phyloP scores from a whole-genome alignment of 805 yeast genomes.

The Nakazawaea ernobii region DNA sequence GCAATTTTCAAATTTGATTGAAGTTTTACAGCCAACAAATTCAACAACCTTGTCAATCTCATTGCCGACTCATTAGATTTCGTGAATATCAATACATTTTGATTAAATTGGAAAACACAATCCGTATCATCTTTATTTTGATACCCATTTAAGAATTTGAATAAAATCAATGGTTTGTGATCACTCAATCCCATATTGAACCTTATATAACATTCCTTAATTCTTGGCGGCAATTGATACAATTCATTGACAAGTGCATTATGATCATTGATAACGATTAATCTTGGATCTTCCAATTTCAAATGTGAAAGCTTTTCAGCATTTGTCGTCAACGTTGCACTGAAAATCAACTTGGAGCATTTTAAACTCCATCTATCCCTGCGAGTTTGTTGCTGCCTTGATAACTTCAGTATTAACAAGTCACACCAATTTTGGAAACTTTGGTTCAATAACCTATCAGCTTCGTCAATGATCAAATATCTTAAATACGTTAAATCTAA shows the following conservation, averaged over 20 bases:
- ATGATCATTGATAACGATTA: constrained; percentile 65
- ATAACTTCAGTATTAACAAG: constrained; percentile 37
- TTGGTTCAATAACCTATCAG: constrained; percentile 78
- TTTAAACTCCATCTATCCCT: constrained; percentile 29
- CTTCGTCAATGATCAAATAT: constrained; percentile 73
- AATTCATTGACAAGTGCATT: constrained; percentile 43
- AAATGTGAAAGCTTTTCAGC: constrained; percentile 78
- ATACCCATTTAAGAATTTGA: constrained; percentile 41
- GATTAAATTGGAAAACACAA: constrained; percentile 7
- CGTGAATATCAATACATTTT: constrained; percentile 55
- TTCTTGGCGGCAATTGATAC: constrained; percentile 52
- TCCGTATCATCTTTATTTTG: constrained; percentile 21
- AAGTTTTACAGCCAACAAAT: constrained; percentile 30
- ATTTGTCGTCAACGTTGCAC: constrained; percentile 92
- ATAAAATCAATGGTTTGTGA: constrained; percentile 70
- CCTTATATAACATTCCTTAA: constrained; percentile 29
- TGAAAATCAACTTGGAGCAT: constrained; percentile 66
- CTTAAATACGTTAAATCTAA: constrained; percentile 47
- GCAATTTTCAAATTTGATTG: constrained; percentile 21
- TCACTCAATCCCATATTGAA: constrained; percentile 24
- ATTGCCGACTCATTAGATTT: constrained; percentile 83
- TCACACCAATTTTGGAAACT: constrained; percentile 91
- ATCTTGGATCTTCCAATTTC: constrained; percentile 62
- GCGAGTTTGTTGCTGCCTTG: constrained; percentile 15
- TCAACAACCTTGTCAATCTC: constrained; percentile 62